A percentile compares a stretch with the other conserved stretches of the same genome.
Evolutionary conservation across 2,329 filamentous ascomycete genomes (phyloP).

Genomic region (Colletotrichum limetticola): DNA sequence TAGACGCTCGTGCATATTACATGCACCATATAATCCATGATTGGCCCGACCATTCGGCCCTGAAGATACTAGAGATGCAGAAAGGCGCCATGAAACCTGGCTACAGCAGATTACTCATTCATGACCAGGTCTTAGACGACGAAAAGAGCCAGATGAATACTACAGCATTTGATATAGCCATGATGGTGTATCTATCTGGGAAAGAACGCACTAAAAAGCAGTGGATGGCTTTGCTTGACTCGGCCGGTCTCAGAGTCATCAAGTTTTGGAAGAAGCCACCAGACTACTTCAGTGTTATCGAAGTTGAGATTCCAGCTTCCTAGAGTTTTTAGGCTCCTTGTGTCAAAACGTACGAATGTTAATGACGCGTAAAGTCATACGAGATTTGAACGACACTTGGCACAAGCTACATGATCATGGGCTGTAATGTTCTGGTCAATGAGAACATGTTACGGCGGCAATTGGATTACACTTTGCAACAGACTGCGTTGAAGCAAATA

Average conservation of each 20-base stretch:
- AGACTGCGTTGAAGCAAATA: no score
- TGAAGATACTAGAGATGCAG: slow-evolving; percentile 53
- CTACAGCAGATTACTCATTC: slow-evolving; percentile 46
- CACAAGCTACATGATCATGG: not conserved
- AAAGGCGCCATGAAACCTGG: slow-evolving; percentile 57
- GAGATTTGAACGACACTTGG: not conserved
- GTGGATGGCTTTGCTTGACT: slow-evolving; percentile 21
- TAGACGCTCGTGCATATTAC: slow-evolving; percentile 58
- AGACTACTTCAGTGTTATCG: slow-evolving; percentile 4
- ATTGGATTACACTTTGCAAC: no score
- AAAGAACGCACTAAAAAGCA: slow-evolving; percentile 21
- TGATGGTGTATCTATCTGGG: slow-evolving; percentile 12
- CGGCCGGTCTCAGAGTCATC: slow-evolving; percentile 3
- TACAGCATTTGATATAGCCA: not conserved
- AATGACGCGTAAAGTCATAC: not conserved
- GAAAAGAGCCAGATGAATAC: slow-evolving; percentile 14
- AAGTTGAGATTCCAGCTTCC: not conserved
- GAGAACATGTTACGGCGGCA: no score
- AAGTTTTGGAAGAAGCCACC: slow-evolving; percentile 28
- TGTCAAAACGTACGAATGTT: not conserved
- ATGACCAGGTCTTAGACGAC: slow-evolving; percentile 51
- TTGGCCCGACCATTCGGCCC: slow-evolving; percentile 58
- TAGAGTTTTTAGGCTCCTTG: not conserved
- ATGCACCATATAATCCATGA: slow-evolving; percentile 66
- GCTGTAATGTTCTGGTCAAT: no score